Percentiles rank a stretch among this genome's conserved stretches.
Conservation (phyloP, 2,329 filamentous ascomycete genomes). For the Fusarium vanettenii region DNA sequence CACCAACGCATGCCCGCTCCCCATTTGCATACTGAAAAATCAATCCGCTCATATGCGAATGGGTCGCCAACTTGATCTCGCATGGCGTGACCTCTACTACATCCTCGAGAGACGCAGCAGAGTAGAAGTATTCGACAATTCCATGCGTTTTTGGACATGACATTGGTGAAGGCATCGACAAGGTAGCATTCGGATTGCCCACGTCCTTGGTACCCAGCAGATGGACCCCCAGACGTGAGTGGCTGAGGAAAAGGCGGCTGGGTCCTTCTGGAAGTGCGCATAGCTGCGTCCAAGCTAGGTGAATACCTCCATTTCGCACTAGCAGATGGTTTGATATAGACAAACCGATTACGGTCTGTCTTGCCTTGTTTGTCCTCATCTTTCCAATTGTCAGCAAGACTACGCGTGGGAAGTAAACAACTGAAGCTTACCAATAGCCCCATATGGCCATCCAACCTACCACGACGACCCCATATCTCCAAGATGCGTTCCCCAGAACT, state of each 20-base stretch:
- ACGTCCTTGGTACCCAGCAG: background rate
- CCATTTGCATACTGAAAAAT: background rate
- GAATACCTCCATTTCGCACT: background rate
- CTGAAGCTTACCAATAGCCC: background rate
- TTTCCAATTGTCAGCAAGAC: background rate
- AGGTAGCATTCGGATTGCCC: background rate
- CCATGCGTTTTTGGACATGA: background rate
- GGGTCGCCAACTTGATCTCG: background rate
- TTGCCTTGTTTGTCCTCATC: background rate
- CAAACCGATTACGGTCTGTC: background rate
- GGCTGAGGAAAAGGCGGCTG: background rate
- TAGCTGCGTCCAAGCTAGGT: background rate
- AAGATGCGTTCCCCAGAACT: background rate
- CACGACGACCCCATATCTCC: background rate
- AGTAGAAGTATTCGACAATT: background rate
- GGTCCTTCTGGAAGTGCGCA: background rate
- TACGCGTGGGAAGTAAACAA: background rate
- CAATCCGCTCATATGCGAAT: background rate
- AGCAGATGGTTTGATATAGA: background rate
- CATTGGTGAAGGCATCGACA: background rate
- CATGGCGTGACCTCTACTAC: background rate
- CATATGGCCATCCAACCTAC: background rate
- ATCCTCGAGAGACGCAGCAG: background rate
- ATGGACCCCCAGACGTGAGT: background rate
- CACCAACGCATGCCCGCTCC: background rate